Base-by-base conservation (phyloP, 1,139 yeast species). In the Candida dubliniensis region DNA sequence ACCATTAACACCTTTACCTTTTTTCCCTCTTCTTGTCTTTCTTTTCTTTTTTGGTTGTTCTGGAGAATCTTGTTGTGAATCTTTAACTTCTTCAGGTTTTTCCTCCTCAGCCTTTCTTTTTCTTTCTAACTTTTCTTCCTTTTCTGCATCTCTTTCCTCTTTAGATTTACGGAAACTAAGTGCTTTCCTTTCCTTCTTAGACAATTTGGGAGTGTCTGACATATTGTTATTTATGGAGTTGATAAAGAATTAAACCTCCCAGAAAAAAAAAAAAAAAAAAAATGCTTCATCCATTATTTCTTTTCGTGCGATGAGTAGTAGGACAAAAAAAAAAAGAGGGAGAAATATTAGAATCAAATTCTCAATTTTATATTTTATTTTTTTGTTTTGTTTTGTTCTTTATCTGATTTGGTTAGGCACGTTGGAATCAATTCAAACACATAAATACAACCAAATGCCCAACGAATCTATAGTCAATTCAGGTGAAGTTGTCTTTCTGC, bases 111-210 rank as follows among this genome's bases (percentile, higher is more conserved):
- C 36, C 47, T 48, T 48, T 51, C 49, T 47, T 43, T 41, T 52
- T 24, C 34, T 47, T 34, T 40, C 43, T 43, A 43, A 35, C 29
- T 52, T 60, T 2, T 53, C 59, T 36, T 44, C 48, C 12, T 58
- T 70, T 30, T 53, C 62, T 8, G 50, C 50, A 27, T 48, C 51
- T 42, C 42, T 58, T 53, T 45, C 55, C 18, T 57, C 50, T 54
- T 60, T 69, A 14, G 66, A 47, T 55, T 71, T 74, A 53, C 82
- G 74, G 65, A 87, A 88, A 60, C 84, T 83, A 44, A 83, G 76
- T 5, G 95, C 93, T 64, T 88, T 87, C 47, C 76, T 73, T 64
- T 88, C 88, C 60, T 87, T 87, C 73, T 88, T 88, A 9, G 93
- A 84, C 34, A 87, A 71, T 61, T 63, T 62, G 18, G 41, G 50